phyloP scores from a whole-genome alignment of 2,329 filamentous ascomycete species.

The Cladosporium colombiae region DNA sequence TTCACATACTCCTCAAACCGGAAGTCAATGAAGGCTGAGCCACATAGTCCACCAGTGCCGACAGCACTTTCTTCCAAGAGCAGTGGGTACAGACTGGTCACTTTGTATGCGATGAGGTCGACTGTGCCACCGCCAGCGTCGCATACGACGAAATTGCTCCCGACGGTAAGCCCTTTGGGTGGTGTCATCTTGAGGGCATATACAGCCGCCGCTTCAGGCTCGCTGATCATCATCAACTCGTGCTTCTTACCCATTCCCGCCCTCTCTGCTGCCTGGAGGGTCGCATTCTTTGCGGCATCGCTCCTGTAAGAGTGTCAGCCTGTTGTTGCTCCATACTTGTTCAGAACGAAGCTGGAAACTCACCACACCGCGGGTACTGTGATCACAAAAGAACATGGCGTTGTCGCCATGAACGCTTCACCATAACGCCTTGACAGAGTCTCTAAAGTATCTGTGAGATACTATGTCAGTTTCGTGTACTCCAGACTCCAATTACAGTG shows the following conservation, averaged over 20 bases:
- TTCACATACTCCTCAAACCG: slow-evolving; percentile 77
- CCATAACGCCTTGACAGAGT: slow-evolving; percentile 73
- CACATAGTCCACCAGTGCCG: slow-evolving; percentile 75
- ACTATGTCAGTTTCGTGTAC: not conserved
- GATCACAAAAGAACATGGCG: slow-evolving; percentile 60
- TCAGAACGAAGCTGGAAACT: not conserved
- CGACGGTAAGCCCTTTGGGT: slow-evolving; percentile 69
- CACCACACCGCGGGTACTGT: slow-evolving; percentile 83
- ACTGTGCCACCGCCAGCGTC: slow-evolving; percentile 62
- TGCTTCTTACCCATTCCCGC: slow-evolving; percentile 73
- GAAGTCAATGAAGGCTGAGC: slow-evolving; percentile 78
- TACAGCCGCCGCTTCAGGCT: slow-evolving; percentile 77
- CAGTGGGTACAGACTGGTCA: slow-evolving; percentile 70
- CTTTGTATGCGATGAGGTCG: slow-evolving; percentile 80
- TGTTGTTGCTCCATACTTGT: not conserved
- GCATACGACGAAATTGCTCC: slow-evolving; percentile 61
- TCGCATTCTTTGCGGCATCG: slow-evolving; percentile 82
- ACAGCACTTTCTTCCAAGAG: slow-evolving; percentile 77
- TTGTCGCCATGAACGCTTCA: slow-evolving; percentile 75
- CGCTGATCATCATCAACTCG: slow-evolving; percentile 76
- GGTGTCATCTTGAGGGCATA: slow-evolving; percentile 80
- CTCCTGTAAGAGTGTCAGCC: slow-evolving; percentile 32
- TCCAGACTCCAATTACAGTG: too few species aligned
- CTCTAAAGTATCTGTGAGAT: slow-evolving; percentile 67
- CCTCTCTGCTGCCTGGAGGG: slow-evolving; percentile 72